A percentile compares a stretch with the other conserved stretches of the same genome.
Conservation (phyloP, 495 filamentous ascomycete genomes). For the Chaetomium cochliodes region DNA sequence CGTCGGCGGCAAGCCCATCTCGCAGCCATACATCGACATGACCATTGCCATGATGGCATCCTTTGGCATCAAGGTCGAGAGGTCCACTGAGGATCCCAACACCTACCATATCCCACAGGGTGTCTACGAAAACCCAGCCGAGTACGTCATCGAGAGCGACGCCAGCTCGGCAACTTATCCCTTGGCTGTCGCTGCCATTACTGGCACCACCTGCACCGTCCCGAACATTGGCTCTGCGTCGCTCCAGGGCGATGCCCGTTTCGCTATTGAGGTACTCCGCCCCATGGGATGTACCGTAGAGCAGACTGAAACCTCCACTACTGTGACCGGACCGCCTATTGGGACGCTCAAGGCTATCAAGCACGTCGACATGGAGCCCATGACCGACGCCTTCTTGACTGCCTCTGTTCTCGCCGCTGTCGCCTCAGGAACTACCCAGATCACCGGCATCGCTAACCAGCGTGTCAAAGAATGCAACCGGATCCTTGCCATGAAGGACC, state of each 20-base stretch:
- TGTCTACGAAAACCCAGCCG: conserved; percentile 76
- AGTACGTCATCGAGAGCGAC: conserved; percentile 94
- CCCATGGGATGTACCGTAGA: conserved; percentile 93
- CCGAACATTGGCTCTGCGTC: conserved; percentile 93
- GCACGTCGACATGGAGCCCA: conserved; percentile 92
- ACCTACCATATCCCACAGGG: conserved; percentile 93
- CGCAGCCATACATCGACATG: conserved; percentile 98
- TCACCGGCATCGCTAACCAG: conserved; percentile 97
- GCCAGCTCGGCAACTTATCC: conserved; percentile 98
- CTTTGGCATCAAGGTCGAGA: conserved; percentile 79
- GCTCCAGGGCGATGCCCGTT: conserved; percentile 92
- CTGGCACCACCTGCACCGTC: conserved; percentile 89
- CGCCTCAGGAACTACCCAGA: conserved; percentile 78
- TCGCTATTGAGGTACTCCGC: conserved; percentile 83
- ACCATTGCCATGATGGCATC: conserved; percentile 95
- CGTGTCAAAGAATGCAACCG: conserved; percentile 98
- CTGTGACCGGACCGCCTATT: conserved; percentile 79
- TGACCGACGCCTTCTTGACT: conserved; percentile 98
- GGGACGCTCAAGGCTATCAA: conserved; percentile 68
- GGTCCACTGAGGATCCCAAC: conserved; percentile 62
- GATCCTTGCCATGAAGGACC: conserved; percentile 92
- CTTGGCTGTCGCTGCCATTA: conserved; percentile 90
- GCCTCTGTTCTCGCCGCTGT: conserved; percentile 92
- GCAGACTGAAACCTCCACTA: conserved; percentile 83
- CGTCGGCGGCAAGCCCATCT: conserved; percentile 93